phyloP scores from a whole-genome alignment of 495 filamentous ascomycete species.

The Rhypophila decipiens region DNA sequence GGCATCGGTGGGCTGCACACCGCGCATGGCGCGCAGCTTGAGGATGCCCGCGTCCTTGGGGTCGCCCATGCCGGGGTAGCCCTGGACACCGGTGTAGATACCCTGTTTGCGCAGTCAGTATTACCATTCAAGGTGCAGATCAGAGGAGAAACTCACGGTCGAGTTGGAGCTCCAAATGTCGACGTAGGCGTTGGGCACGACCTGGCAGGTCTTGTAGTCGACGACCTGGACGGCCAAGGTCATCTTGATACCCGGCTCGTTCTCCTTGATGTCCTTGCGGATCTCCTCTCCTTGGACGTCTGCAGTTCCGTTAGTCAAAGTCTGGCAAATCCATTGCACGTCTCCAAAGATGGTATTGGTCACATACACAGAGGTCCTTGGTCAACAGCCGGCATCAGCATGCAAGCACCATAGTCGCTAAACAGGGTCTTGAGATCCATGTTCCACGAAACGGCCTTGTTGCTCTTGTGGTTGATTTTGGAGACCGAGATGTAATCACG shows the following conservation, averaged over 20 bases:
- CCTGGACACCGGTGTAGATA: constrained; percentile 51
- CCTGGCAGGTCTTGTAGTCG: constrained; percentile 54
- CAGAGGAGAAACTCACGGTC: constrained; percentile 23
- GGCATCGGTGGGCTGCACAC: constrained; percentile 41
- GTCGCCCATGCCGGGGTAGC: constrained; percentile 43
- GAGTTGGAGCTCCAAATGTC: constrained; percentile 52
- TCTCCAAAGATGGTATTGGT: too few species aligned
- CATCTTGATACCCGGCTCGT: constrained; percentile 50
- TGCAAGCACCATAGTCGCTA: constrained; percentile 47
- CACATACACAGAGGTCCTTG: constrained; percentile 50
- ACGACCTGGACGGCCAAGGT: constrained; percentile 57
- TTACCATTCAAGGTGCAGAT: neutral
- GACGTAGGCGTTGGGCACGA: constrained; percentile 50
- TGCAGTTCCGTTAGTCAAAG: constrained; percentile 1
- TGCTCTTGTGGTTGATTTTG: constrained; percentile 51
- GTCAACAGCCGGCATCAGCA: constrained; percentile 50
- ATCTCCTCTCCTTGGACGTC: constrained; percentile 39
- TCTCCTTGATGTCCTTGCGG: constrained; percentile 47
- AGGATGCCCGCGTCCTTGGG: constrained; percentile 41
- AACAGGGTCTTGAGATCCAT: constrained; percentile 47
- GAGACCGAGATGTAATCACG: constrained; percentile 25
- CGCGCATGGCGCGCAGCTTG: constrained; percentile 44
- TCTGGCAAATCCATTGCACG: neutral
- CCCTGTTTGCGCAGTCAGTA: constrained; percentile 24
- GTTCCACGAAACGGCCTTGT: constrained; percentile 36